Evolutionary conservation across 805 yeast species (phyloP), one percentile per base, ranked within the genome.

Genomic region (Candida xiaguanensis): DNA sequence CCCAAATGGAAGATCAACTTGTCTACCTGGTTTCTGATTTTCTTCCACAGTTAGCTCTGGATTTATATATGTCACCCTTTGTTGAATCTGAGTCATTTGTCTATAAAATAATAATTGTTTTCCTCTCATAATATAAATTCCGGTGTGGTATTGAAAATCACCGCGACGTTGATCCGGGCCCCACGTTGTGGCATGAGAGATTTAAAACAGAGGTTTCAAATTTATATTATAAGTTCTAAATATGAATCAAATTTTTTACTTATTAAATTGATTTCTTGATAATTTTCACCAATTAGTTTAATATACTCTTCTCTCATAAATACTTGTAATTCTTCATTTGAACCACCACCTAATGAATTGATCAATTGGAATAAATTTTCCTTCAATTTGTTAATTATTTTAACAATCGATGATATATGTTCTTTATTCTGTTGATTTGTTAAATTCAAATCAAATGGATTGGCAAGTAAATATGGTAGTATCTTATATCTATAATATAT

Each of bases 1-100:
- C 4, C 69, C 70, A 38, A 38, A 56, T 8, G 56, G 57, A 22
- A 64, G 49, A 8, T 41, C 39, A 3, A 62, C 70, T 9, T 27
- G 27, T 24, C 36, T 32, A 11, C 61, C 61, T 4, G 49, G 51
- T 16, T 31, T 42, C 3, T 36, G 31, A n/a, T 41, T 41, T 8
- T 43, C 38, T 11, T 38, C 42, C n/a, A 8, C 24, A 8, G 34
- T 26, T 32, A 59, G 38, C 39, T 59, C 63, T 8, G 63, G 65
- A 39, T 59, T 59, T 11, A 26, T 43, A 36, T 56, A 59, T 3
- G 37, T 41, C 16, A 57, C 34, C 5, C 22, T 34, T 5, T 24
- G 9, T 15, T 24, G 29, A 16, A 11, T 11, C n/a, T 12, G 32
- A 9, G 38, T 27, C 32, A 27, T 34, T 19, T n/a, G 12, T 5